These are phyloP conservation scores for Datisca glomerata DNA, from an alignment of 306 rosid genomes.

Conservation along the genomic window DNA sequence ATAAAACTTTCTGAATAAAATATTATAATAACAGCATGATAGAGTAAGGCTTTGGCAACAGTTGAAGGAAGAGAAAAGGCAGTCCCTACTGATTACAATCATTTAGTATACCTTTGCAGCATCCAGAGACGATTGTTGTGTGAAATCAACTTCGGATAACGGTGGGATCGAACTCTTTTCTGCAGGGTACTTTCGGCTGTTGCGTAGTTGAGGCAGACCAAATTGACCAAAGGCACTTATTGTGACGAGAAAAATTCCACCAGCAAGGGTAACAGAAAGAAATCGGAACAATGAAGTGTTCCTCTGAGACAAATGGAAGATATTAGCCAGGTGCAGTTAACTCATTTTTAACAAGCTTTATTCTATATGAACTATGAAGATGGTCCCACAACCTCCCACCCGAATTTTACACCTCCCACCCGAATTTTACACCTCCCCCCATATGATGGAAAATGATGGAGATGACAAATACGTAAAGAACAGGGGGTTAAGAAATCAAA, in stretches of 20 bases:
- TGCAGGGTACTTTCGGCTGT: slow-evolving; percentile 24
- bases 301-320: slow-evolving; percentile 32
- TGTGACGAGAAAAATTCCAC: slow-evolving; percentile 62
- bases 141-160: slow-evolving; percentile 28
- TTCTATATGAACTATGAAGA: neutral
- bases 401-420: neutral
- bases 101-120: slow-evolving; percentile 33
- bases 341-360: neutral
- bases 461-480: neutral
- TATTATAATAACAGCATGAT: neutral
- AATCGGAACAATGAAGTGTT: slow-evolving; percentile 32
- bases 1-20: slow-evolving; percentile 14
- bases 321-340: slow-evolving; percentile 2
- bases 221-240: slow-evolving; percentile 50
- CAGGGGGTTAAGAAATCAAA: too few relatives aligned
- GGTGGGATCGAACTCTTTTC: slow-evolving; percentile 32
- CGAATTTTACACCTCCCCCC: neutral
- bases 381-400: neutral
- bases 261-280: slow-evolving; percentile 44
- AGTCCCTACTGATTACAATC: neutral
- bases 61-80: neutral
- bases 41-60: neutral
- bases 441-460: neutral
- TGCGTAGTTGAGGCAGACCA: slow-evolving; percentile 29
- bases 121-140: slow-evolving; percentile 28